Percentiles rank a stretch among this genome's conserved stretches.
phyloP scores from a whole-genome alignment of 2,329 filamentous ascomycete species.

The Akanthomyces uredinophilus region DNA sequence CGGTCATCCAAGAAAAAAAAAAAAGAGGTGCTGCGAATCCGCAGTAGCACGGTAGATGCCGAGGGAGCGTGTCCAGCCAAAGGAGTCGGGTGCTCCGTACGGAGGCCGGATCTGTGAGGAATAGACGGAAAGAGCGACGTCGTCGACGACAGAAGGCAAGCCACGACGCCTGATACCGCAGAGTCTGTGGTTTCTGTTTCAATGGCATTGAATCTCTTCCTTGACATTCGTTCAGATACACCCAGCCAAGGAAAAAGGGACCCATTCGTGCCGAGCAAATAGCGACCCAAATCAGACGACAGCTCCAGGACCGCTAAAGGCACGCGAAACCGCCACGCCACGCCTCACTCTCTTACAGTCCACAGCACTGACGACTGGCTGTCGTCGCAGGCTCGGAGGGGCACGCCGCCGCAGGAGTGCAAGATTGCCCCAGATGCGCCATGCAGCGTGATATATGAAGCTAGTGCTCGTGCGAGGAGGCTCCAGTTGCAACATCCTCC shows the following conservation, averaged over 20 bases:
- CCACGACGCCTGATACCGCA: neutral
- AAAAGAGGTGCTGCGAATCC: neutral
- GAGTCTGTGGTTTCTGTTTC: neutral
- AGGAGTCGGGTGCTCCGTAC: neutral
- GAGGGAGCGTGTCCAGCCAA: neutral
- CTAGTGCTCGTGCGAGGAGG: neutral
- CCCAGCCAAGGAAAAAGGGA: neutral
- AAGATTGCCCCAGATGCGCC: slow-evolving; percentile 4
- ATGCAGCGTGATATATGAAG: neutral
- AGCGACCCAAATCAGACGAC: neutral
- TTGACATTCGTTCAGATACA: neutral
- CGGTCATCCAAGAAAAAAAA: neutral
- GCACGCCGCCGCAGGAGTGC: neutral
- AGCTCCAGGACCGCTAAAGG: slow-evolving; percentile 5
- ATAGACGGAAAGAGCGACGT: neutral
- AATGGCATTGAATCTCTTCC: too few species aligned
- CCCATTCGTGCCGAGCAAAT: neutral
- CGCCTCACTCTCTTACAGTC: neutral
- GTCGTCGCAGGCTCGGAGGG: neutral
- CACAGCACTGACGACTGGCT: neutral
- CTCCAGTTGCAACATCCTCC: neutral
- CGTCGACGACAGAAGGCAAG: neutral
- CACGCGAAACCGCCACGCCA: slow-evolving; percentile 12
- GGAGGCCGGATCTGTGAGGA: neutral
- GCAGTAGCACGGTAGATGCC: neutral